Evolutionary conservation across 1,284 basidiomycete genomes (phyloP).

Genomic region (Cutaneotrichosporon sp.): DNA sequence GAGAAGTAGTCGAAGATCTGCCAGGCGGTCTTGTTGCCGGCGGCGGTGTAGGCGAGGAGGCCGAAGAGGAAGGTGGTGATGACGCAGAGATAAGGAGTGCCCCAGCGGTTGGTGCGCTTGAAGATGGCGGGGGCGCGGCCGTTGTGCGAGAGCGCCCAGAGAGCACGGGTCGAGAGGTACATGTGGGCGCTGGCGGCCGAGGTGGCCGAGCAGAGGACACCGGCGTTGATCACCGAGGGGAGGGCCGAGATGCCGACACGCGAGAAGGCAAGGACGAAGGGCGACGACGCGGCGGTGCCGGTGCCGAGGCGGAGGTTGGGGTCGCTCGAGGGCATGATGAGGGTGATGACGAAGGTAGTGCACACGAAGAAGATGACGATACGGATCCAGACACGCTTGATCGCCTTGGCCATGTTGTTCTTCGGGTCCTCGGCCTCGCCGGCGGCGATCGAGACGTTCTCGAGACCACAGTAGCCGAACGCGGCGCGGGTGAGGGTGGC

Average conservation of each 20-base stretch:
- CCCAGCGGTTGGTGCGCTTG: constrained; percentile 29
- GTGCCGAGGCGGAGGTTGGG: constrained; percentile 60
- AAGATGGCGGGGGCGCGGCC: constrained; percentile 39
- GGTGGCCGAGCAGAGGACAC: constrained; percentile 59
- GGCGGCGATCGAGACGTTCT: constrained; percentile 34
- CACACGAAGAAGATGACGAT: constrained; percentile 72
- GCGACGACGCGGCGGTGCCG: constrained; percentile 69
- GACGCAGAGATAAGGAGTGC: constrained; percentile 37
- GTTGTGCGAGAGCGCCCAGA: constrained; percentile 41
- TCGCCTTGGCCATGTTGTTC: constrained; percentile 73
- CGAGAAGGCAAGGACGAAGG: constrained; percentile 71
- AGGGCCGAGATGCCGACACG: constrained; percentile 72
- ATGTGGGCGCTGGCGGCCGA: constrained; percentile 61
- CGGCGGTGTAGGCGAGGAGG: constrained; percentile 61
- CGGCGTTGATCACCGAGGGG: constrained; percentile 68
- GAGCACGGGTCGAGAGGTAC: constrained; percentile 38
- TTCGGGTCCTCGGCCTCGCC: constrained; percentile 62
- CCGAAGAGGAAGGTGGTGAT: constrained; percentile 69
- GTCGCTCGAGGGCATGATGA: constrained; percentile 72
- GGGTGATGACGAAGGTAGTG: constrained; percentile 64
- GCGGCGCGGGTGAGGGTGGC: constrained; percentile 55
- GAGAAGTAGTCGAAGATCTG: constrained; percentile 72
- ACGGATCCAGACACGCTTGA: constrained; percentile 71
- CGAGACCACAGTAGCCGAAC: constrained; percentile 49
- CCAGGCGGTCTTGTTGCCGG: constrained; percentile 61